Base-by-base conservation (phyloP, 106 monocot species). In the Allium sativum region DNA sequence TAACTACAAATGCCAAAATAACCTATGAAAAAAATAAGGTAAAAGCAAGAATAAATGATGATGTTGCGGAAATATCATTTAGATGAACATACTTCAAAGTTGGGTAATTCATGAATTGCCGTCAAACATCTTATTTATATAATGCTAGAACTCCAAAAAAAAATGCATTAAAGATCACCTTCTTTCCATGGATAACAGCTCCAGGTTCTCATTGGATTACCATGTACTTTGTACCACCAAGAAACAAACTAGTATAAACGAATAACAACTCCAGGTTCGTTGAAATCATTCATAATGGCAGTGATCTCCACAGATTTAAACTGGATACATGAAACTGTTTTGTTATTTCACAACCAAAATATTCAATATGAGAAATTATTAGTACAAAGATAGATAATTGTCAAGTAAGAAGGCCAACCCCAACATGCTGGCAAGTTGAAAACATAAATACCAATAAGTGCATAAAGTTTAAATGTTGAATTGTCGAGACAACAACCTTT, bases 181-280 rank as follows among this genome's bases (percentile, higher is more conserved):
- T 83, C 68, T 83, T 83, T 45, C 83, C 83, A 62, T 78, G 79
- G 20, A 83, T 79, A 64, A 82, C 82, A 65, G 82, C 77, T 45
- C 81, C 81, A 42, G 81, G 70, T 62, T 82, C 81, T 40, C 82
- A 74, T 67, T 82, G 82, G 52, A 83, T 83, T 18, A 83, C 83
- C 83, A 83, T 79, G 53, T 79, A 79, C 43, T 83, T 83, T 53
- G 72, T 61, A 43, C 64, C 56, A 10, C 41, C 83, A 53, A 83
- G 75, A 69, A 44, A 47, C 18, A 83, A 66, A 44, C 83, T 78
- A 65, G 79, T 79, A 0, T 78, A 42, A 83, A 75, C 2, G 68
- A 72, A 0, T n/a, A n/a, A n/a, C n/a, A n/a, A n/a, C n/a, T n/a
- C 83, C 83, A 7, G 83, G 83, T 65, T 83, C 83, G 72, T 59